A percentile compares a stretch with the other conserved stretches of the same genome.
Evolutionary conservation across 305 asterid species (phyloP).

Genomic region (Fraxinus nigra): DNA sequence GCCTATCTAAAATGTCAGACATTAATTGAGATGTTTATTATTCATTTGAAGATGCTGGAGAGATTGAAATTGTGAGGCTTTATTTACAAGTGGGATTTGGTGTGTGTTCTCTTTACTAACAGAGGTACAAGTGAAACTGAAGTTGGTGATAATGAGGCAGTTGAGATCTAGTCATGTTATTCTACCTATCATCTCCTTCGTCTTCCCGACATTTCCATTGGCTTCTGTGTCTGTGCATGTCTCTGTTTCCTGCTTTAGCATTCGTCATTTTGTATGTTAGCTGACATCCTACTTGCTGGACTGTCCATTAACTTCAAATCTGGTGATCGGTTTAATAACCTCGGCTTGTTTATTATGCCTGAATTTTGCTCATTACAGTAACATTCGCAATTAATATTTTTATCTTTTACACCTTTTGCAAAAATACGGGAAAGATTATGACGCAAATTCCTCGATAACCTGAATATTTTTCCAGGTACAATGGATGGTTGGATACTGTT

Average conservation of each 20-base stretch:
- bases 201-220: background rate
- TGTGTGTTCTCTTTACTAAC: background rate
- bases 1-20: background rate
- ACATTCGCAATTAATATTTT: background rate
- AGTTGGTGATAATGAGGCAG: background rate
- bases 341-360: background rate
- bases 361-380: background rate
- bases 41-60: background rate
- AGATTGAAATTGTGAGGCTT: background rate
- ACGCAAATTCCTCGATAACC: background rate
- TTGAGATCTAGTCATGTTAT: background rate
- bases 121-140: background rate
- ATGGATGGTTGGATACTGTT: constrained; percentile 64
- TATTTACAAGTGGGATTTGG: background rate
- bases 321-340: background rate
- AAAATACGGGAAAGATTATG: background rate
- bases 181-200: background rate
- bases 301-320: background rate
- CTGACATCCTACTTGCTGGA: background rate
- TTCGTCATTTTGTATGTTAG: background rate
- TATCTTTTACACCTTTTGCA: background rate
- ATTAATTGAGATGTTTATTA: background rate
- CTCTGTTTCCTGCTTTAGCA: background rate
- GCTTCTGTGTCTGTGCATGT: background rate
- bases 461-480: constrained; percentile 47